Percentiles rank a stretch among this genome's conserved stretches.
Evolutionary conservation across 305 asterid genomes (phyloP).

Genomic region (Fraxinus sp.): DNA sequence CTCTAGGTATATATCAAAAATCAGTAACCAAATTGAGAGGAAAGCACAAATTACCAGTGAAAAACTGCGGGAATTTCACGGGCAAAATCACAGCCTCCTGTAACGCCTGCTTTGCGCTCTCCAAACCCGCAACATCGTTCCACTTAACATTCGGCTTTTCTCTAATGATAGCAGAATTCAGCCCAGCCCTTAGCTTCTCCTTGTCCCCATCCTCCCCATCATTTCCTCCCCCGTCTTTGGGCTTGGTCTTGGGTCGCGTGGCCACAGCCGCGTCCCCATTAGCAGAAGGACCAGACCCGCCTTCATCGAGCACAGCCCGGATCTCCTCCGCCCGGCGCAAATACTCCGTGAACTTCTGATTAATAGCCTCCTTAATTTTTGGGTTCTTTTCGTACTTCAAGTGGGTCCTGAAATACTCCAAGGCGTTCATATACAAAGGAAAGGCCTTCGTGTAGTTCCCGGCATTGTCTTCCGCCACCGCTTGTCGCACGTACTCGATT

Average conservation of each 20-base stretch:
- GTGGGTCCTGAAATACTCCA: constrained; percentile 67
- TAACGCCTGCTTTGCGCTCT: constrained; percentile 47
- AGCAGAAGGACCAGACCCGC: constrained; percentile 52
- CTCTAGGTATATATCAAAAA: background rate
- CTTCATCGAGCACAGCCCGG: constrained; percentile 60
- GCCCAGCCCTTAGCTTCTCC: constrained; percentile 44
- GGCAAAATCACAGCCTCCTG: constrained; percentile 53
- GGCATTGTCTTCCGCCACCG: constrained; percentile 65
- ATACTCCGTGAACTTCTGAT: constrained; percentile 62
- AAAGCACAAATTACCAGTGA: constrained; percentile 28
- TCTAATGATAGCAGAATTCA: constrained; percentile 42
- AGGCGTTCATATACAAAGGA: constrained; percentile 65
- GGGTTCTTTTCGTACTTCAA: constrained; percentile 70
- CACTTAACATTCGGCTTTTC: constrained; percentile 48
- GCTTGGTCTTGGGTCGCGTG: constrained; percentile 51
- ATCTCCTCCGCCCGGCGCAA: constrained; percentile 77
- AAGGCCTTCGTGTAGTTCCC: constrained; percentile 69
- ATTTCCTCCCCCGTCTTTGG: constrained; percentile 41
- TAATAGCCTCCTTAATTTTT: constrained; percentile 65
- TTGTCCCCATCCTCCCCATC: constrained; percentile 69
- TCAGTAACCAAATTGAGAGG: background rate
- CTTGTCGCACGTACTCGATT: constrained; percentile 65
- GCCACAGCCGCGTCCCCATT: constrained; percentile 70
- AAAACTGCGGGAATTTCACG: constrained; percentile 48
- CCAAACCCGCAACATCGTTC: constrained; percentile 50